Conservation (phyloP, 1,284 basidiomycete species). For the Pyrrhoderma lamaoense region DNA sequence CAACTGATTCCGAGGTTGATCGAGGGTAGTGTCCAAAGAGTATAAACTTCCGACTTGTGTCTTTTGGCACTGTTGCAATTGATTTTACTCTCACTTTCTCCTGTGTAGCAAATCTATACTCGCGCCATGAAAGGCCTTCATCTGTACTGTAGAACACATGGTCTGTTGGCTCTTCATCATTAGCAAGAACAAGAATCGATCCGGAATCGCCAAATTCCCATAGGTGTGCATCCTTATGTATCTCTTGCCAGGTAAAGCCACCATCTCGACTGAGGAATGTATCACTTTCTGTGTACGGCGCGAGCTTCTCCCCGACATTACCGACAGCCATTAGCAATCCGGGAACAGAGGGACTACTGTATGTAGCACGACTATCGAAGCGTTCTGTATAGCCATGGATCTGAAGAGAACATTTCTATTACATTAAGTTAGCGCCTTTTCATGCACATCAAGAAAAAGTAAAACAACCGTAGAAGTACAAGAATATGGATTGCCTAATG, state of each 20-base stretch:
- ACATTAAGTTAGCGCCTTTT: background rate
- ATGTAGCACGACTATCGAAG: constrained; percentile 83
- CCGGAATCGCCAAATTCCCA: constrained; percentile 99
- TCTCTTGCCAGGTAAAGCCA: constrained; percentile 97
- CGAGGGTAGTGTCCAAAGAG: constrained; percentile 65
- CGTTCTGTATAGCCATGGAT: constrained; percentile 96
- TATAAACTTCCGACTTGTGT: constrained; percentile 89
- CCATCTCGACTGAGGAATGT: constrained; percentile 96
- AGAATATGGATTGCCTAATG: constrained; percentile 65
- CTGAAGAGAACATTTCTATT: constrained; percentile 70
- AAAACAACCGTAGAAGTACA: constrained; percentile 60
- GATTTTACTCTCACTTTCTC: constrained; percentile 69
- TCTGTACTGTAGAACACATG: constrained; percentile 84
- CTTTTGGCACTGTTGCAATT: constrained; percentile 86
- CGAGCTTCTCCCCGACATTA: constrained; percentile 86
- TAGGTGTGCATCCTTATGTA: constrained; percentile 95
- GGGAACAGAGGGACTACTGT: constrained; percentile 85
- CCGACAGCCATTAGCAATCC: constrained; percentile 95
- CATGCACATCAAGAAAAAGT: background rate
- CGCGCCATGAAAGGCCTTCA: constrained; percentile 82
- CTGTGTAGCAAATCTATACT: constrained; percentile 69
- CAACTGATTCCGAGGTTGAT: constrained; percentile 46
- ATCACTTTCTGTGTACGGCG: constrained; percentile 81
- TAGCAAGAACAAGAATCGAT: constrained; percentile 86
- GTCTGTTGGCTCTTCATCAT: constrained; percentile 92